Conservation (phyloP, 208 protist genomes). For the Plasmodiophora brassicae region DNA sequence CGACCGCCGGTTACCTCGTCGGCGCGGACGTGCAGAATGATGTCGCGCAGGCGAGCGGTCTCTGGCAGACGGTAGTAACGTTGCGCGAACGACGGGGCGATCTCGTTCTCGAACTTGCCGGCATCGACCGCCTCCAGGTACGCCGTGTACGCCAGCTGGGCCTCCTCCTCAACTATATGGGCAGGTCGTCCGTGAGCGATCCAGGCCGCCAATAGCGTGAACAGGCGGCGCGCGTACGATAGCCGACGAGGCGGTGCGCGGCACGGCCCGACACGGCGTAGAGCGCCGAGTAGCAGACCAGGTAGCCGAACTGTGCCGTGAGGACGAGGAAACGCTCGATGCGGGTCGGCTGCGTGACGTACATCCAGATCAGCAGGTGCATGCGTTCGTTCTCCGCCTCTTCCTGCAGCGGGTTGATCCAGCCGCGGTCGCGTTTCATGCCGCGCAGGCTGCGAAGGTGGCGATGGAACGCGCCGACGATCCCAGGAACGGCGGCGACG, state of each 20-base stretch:
- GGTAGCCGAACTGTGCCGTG: conserved; percentile 46
- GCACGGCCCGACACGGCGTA: conserved; percentile 14
- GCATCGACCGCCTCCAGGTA: conserved; percentile 31
- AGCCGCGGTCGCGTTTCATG: conserved; percentile 70
- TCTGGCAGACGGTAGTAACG: conserved; percentile 68
- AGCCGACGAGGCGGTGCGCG: conserved; percentile 40
- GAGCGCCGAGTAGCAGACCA: not conserved
- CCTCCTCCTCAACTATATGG: not conserved
- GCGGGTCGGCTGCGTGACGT: not conserved
- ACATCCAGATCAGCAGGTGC: conserved; percentile 77
- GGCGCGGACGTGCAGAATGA: not conserved
- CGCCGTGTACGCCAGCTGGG: not conserved
- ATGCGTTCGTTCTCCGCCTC: conserved; percentile 88
- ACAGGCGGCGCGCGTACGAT: no score
- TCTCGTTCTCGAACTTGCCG: conserved; percentile 43
- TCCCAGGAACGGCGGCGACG: conserved; percentile 19
- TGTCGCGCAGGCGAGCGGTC: conserved; percentile 48
- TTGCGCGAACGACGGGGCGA: conserved; percentile 69
- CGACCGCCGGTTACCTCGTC: not conserved
- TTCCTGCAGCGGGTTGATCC: conserved; percentile 78
- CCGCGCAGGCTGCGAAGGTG: conserved; percentile 36
- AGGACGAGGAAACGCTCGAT: not conserved
- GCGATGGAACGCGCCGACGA: conserved; percentile 11
- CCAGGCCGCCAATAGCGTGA: no score
- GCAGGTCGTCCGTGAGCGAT: no score